A percentile compares a stretch with the other conserved stretches of the same genome.
Evolutionary conservation across 2,329 filamentous ascomycete species (phyloP).

Genomic region (Paraphoma sp.): DNA sequence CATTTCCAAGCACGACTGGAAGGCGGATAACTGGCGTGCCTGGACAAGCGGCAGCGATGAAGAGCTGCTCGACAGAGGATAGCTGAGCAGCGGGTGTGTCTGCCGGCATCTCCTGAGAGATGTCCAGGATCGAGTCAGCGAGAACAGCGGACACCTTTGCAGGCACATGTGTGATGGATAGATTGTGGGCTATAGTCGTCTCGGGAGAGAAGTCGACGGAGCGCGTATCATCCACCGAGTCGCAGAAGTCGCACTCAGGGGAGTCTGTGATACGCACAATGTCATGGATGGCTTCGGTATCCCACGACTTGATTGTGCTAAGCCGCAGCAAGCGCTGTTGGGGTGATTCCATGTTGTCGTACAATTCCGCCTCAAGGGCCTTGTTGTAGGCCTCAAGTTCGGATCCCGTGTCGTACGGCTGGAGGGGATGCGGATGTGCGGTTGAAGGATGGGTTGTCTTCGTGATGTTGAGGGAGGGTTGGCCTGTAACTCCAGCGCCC

Average conservation of each 20-base stretch:
- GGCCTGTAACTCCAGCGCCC: too few relatives aligned
- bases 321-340: constrained; percentile 5
- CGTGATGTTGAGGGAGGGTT: too few relatives aligned
- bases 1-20: background rate
- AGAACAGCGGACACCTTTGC: background rate
- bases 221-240: background rate
- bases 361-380: constrained; percentile 5
- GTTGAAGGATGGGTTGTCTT: background rate
- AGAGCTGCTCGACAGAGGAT: background rate
- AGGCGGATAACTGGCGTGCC: background rate
- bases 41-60: background rate
- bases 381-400: background rate
- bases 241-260: background rate
- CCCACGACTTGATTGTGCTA: background rate
- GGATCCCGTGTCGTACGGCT: background rate
- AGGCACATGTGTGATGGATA: background rate
- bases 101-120: too few relatives aligned
- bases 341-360: constrained; percentile 10
- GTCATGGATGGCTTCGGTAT: constrained; percentile 3
- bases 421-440: background rate
- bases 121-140: too few relatives aligned
- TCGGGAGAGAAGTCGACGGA: background rate
- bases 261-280: background rate
- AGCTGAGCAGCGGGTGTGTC: background rate
- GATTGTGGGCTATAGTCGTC: background rate